Conservation (phyloP, 805 yeast species). For the Zygosaccharomyces lentus region DNA sequence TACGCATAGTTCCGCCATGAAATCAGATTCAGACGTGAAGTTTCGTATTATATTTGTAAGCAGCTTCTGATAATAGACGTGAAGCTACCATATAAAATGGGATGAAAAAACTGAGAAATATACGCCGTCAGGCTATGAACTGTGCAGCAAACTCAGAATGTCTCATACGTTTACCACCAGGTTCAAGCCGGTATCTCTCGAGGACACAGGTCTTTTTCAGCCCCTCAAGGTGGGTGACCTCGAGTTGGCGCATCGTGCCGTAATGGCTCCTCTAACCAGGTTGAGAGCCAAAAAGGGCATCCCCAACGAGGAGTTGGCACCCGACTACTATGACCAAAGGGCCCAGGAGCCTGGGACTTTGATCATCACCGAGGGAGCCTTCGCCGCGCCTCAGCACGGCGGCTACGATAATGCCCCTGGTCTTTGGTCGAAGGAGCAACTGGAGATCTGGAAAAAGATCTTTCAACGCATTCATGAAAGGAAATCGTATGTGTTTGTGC, state of each 20-base stretch:
- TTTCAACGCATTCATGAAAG: conserved; percentile 47
- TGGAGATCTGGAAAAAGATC: conserved; percentile 46
- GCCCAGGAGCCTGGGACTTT: conserved; percentile 55
- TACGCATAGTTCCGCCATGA: too few species aligned
- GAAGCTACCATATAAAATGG: too few species aligned
- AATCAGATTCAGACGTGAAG: too few species aligned
- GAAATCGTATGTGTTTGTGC: conserved; percentile 42
- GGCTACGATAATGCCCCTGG: conserved; percentile 45
- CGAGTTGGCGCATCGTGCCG: conserved; percentile 36
- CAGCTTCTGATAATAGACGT: too few species aligned
- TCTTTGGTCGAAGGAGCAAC: conserved; percentile 44
- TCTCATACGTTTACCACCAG: conserved; percentile 19
- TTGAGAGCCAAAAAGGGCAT: conserved; percentile 39
- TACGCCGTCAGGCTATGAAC: conserved; percentile 45
- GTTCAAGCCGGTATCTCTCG: conserved; percentile 25
- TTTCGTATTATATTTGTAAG: too few species aligned
- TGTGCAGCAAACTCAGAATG: conserved; percentile 48
- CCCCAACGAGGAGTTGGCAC: conserved; percentile 42
- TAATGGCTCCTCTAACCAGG: conserved; percentile 43
- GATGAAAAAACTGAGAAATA: too few species aligned
- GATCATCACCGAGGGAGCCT: conserved; percentile 55
- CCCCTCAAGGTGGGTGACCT: conserved; percentile 42
- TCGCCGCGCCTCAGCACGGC: conserved; percentile 40
- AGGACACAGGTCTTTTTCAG: conserved; percentile 37
- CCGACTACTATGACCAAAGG: conserved; percentile 51